Percentiles rank a stretch among this genome's conserved stretches.
Conservation (phyloP, 495 filamentous ascomycete genomes). For the Lindgomyces ingoldianus region DNA sequence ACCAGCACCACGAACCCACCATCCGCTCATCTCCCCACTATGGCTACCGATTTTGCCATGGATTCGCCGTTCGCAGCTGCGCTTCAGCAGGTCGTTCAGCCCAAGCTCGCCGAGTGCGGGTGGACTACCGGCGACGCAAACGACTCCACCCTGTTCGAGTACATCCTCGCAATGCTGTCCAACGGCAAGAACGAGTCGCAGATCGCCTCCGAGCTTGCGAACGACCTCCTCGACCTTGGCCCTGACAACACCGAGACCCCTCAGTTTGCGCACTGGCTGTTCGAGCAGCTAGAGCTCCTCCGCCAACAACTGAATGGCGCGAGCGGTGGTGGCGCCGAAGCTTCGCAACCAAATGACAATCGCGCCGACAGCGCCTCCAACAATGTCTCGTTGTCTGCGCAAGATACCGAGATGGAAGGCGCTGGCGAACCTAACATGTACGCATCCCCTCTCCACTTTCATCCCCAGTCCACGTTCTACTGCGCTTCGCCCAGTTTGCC, state of each 20-base stretch:
- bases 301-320: constrained; percentile 62
- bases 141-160: constrained; percentile 85
- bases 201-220: constrained; percentile 83
- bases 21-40: constrained; percentile 42
- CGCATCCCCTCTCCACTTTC: constrained; percentile 42
- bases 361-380: constrained; percentile 22
- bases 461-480: background rate
- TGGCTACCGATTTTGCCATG: constrained; percentile 72
- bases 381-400: constrained; percentile 18
- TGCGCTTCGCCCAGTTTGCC: background rate
- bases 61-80: constrained; percentile 80
- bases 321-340: background rate
- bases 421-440: constrained; percentile 62
- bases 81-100: constrained; percentile 75
- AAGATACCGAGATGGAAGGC: constrained; percentile 74
- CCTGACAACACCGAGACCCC: constrained; percentile 79
- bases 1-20: background rate
- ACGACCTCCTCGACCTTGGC: constrained; percentile 79
- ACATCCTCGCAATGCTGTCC: constrained; percentile 93
- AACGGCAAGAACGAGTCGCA: constrained; percentile 90
- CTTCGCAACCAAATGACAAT: background rate
- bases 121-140: constrained; percentile 81
- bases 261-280: constrained; percentile 88
- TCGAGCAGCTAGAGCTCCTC: constrained; percentile 74
- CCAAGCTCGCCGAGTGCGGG: constrained; percentile 92